Evolutionary conservation across 73 alveolate genomes (phyloP).

Genomic region (Stentor roeselii): DNA sequence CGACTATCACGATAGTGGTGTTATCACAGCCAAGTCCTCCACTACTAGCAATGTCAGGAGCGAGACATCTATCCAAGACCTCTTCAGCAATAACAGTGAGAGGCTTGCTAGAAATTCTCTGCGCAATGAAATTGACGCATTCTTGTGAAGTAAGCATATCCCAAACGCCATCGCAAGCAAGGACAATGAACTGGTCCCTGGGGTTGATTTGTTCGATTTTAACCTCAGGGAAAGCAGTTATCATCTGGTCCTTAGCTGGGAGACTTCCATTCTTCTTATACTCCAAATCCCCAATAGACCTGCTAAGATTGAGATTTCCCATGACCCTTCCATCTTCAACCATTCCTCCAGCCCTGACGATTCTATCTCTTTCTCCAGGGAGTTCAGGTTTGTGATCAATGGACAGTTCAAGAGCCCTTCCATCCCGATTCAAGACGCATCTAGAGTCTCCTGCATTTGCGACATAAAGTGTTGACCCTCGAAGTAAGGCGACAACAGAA

Average conservation of each 20-base stretch:
- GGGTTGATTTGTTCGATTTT: conserved; percentile 27
- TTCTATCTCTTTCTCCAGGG: conserved; percentile 81
- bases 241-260: conserved; percentile 54
- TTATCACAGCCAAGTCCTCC: conserved; percentile 83
- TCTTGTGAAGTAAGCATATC: conserved; percentile 33
- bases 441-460: conserved; percentile 96
- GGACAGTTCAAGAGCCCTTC: conserved; percentile 64
- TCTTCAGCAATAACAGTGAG: conserved; percentile 39
- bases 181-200: conserved; percentile 33
- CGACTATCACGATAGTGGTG: conserved; percentile 73
- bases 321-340: conserved; percentile 84
- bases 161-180: conserved; percentile 71
- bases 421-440: conserved; percentile 61
- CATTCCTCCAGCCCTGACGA: conserved; percentile 79
- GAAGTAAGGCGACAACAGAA: conserved; percentile 55
- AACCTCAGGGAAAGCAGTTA: conserved; percentile 89
- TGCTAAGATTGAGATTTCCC: conserved; percentile 81
- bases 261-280: conserved; percentile 62
- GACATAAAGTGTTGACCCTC: conserved; percentile 61
- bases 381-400: conserved; percentile 88
- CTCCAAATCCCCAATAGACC: conserved; percentile 93
- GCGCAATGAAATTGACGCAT: not conserved
- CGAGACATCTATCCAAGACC: conserved; percentile 57
- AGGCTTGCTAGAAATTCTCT: conserved; percentile 3
- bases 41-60: conserved; percentile 65